These are phyloP conservation scores for Grigorovia yakushimaensis DNA, from an alignment of 805 yeast genomes.

Conservation along the genomic window DNA sequence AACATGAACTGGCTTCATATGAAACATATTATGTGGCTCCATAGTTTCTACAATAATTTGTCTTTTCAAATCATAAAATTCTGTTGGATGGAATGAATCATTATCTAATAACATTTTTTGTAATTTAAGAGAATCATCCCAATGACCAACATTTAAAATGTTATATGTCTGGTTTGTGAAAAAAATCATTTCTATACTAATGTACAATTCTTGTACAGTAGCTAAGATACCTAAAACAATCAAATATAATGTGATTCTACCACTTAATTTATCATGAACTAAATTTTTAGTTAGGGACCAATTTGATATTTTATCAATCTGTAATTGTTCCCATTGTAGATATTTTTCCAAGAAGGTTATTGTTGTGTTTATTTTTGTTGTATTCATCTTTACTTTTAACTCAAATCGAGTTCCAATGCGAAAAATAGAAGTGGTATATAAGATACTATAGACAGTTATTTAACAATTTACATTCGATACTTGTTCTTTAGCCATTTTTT, in stretches of 20 bases:
- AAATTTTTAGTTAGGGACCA: slow-evolving; percentile 4
- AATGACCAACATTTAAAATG: slow-evolving; percentile 22
- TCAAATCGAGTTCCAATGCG: too few species aligned
- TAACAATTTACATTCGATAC: too few species aligned
- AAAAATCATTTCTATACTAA: slow-evolving; percentile 28
- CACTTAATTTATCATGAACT: slow-evolving; percentile 22
- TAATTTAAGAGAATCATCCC: slow-evolving; percentile 23
- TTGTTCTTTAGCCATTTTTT: too few species aligned
- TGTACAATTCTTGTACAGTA: slow-evolving; percentile 25
- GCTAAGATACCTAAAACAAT: slow-evolving; percentile 26
- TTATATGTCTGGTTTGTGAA: slow-evolving; percentile 26
- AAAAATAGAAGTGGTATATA: too few species aligned
- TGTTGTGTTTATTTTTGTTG: background rate
- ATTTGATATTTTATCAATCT: background rate
- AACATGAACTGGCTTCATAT: slow-evolving; percentile 69
- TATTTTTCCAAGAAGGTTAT: background rate
- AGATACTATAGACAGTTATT: too few species aligned
- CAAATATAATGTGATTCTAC: slow-evolving; percentile 27
- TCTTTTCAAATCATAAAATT: slow-evolving; percentile 23
- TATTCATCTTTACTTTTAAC: too few species aligned
- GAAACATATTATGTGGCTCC: slow-evolving; percentile 49
- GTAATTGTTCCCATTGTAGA: background rate
- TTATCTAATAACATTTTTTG: slow-evolving; percentile 26
- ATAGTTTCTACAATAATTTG: slow-evolving; percentile 26
- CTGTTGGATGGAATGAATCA: slow-evolving; percentile 24